These are phyloP conservation scores for Trametes sanguinea DNA, from an alignment of 768 basidiomycete species.

Conservation along the genomic window DNA sequence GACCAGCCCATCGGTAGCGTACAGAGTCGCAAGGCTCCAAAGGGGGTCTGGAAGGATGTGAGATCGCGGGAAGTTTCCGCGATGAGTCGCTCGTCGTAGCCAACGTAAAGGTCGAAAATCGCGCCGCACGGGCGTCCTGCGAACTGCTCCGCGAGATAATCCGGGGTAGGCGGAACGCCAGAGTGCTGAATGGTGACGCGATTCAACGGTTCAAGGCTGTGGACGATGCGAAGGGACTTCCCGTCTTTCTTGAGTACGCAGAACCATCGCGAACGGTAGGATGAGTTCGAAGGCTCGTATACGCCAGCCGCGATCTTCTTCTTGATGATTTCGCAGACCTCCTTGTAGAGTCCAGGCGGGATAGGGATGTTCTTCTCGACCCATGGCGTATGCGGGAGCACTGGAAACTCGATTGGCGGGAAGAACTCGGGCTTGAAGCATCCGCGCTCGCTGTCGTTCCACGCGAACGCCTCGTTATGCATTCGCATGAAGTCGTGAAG, in stretches of 20 bases:
- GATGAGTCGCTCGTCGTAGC: conserved; percentile 13
- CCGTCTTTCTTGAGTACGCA: too few species aligned
- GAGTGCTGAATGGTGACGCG: conserved; percentile 24
- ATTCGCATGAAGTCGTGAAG: too few species aligned
- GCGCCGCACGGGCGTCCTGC: conserved; percentile 24
- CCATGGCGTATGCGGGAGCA: too few species aligned
- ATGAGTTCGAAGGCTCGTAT: conserved; percentile 42
- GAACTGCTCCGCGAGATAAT: conserved; percentile 1
- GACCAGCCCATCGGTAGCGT: background rate
- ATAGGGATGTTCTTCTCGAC: too few species aligned
- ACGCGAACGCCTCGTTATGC: too few species aligned
- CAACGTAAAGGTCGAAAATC: conserved; percentile 18
- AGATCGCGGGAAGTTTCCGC: conserved; percentile 14
- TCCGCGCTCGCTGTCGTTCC: too few species aligned
- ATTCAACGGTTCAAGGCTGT: conserved; percentile 31
- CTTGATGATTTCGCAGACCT: conserved; percentile 35
- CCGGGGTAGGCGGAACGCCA: too few species aligned
- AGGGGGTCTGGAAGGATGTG: conserved; percentile 18
- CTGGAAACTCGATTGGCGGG: too few species aligned
- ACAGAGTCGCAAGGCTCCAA: conserved; percentile 9
- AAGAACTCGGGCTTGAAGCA: too few species aligned
- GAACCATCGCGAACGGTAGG: conserved; percentile 45
- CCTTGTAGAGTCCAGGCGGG: too few species aligned
- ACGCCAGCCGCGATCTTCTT: conserved; percentile 41
- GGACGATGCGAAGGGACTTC: conserved; percentile 24